phyloP scores from a whole-genome alignment of 2,329 filamentous ascomycete species.

The Cercospora brassicicola region DNA sequence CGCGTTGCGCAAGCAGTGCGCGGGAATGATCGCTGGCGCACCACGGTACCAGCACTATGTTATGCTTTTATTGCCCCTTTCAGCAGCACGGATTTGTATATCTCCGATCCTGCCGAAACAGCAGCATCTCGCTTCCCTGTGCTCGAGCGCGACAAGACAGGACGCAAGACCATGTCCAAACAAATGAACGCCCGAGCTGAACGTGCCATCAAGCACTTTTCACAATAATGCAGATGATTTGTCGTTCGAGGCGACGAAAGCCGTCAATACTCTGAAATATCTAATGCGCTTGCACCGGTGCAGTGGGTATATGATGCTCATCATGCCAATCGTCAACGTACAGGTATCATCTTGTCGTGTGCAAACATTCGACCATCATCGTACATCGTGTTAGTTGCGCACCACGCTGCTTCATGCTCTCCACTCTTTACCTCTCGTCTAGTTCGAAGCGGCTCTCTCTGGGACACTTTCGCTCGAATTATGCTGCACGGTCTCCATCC shows the following conservation, averaged over 20 bases:
- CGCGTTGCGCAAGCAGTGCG: neutral
- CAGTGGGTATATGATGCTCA: slow-evolving; percentile 5
- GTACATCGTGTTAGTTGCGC: neutral
- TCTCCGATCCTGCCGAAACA: neutral
- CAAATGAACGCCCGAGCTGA: neutral
- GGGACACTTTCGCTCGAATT: slow-evolving; percentile 17
- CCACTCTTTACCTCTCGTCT: neutral
- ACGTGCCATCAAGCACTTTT: neutral
- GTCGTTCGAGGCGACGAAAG: neutral
- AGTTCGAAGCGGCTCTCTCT: slow-evolving; percentile 6
- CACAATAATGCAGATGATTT: neutral
- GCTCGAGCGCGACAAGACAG: neutral
- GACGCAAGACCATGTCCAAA: neutral
- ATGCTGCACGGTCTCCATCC: slow-evolving; percentile 13
- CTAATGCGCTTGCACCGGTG: neutral
- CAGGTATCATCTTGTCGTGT: neutral
- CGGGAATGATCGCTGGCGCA: neutral
- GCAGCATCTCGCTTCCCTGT: neutral
- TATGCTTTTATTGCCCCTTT: neutral
- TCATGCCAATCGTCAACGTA: neutral
- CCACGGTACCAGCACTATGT: neutral
- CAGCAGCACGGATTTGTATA: neutral
- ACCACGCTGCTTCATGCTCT: neutral
- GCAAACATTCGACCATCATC: neutral
- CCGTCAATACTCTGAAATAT: neutral